These are phyloP conservation scores for Malus sieversii DNA, from an alignment of 306 rosid genomes.

Conservation along the genomic window DNA sequence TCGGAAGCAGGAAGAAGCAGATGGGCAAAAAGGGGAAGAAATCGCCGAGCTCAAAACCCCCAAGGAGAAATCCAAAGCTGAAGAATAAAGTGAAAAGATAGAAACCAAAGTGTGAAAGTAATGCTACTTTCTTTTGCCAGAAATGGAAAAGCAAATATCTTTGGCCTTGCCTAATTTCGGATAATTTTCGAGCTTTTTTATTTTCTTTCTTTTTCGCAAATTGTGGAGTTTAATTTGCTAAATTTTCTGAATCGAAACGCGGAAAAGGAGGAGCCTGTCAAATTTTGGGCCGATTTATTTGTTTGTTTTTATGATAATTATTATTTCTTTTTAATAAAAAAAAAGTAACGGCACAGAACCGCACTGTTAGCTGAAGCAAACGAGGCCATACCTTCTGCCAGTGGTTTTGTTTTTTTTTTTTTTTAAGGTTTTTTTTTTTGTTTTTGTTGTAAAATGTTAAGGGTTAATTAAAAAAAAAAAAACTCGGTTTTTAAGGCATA, in stretches of 20 bases:
- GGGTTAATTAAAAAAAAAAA: too few relatives aligned
- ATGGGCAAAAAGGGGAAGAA: background rate
- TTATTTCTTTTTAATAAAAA: background rate
- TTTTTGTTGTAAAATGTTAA: too few relatives aligned
- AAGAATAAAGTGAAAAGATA: background rate
- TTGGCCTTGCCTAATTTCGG: background rate
- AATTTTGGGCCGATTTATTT: background rate
- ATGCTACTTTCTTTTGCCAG: background rate
- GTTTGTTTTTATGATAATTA: background rate
- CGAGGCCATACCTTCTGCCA: background rate
- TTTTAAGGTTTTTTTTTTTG: too few relatives aligned
- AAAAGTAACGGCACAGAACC: background rate
- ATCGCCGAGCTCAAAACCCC: slow-evolving; percentile 18
- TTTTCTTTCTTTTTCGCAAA: background rate
- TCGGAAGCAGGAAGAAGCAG: background rate
- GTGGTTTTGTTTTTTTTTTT: too few relatives aligned
- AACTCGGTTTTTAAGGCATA: too few relatives aligned
- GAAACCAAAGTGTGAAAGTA: too few relatives aligned
- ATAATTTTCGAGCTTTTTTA: background rate
- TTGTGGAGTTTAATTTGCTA: background rate
- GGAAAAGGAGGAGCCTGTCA: background rate
- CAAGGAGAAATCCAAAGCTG: background rate
- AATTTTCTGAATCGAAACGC: background rate
- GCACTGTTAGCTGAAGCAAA: background rate
- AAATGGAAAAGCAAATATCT: slow-evolving; percentile 13